A percentile compares a stretch with the other conserved stretches of the same genome.
Conservation (phyloP, 257 asterid species). For the Rauvolfia tetraphylla region DNA sequence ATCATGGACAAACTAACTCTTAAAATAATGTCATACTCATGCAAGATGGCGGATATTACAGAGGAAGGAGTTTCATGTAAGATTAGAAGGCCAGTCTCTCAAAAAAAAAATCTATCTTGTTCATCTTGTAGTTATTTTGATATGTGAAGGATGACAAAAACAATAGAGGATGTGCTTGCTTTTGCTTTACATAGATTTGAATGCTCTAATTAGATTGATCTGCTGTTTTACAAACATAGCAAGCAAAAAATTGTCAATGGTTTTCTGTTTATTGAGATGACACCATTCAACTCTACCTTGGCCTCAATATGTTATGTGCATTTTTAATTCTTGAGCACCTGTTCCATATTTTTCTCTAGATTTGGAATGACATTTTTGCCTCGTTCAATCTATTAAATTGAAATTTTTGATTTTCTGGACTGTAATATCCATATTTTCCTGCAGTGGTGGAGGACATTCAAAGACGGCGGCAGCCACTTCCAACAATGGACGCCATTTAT, state of each 20-base stretch:
- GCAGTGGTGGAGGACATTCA: constrained; percentile 99
- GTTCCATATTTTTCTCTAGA: neutral
- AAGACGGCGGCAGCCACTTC: constrained; percentile 92
- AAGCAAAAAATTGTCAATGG: neutral
- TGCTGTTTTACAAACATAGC: neutral
- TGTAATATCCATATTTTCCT: constrained; percentile 30
- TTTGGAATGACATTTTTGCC: neutral
- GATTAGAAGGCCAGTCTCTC: constrained; percentile 60
- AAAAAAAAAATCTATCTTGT: constrained; percentile 27
- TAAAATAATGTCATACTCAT: constrained; percentile 84
- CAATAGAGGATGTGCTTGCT: neutral
- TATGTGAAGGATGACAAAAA: neutral
- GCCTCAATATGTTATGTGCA: neutral
- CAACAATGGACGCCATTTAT: constrained; percentile 96
- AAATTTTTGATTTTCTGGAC: constrained; percentile 17
- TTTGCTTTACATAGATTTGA: neutral
- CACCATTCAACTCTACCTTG: no score
- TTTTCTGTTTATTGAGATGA: neutral
- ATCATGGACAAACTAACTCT: constrained; percentile 96
- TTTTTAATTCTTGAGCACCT: constrained; percentile 1
- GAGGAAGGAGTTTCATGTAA: constrained; percentile 99
- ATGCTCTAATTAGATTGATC: neutral
- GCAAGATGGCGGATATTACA: constrained; percentile 98
- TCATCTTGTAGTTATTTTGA: constrained; percentile 13
- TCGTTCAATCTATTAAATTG: neutral